phyloP scores from a whole-genome alignment of 441 rosid species.

The Erodium moschatum region DNA sequence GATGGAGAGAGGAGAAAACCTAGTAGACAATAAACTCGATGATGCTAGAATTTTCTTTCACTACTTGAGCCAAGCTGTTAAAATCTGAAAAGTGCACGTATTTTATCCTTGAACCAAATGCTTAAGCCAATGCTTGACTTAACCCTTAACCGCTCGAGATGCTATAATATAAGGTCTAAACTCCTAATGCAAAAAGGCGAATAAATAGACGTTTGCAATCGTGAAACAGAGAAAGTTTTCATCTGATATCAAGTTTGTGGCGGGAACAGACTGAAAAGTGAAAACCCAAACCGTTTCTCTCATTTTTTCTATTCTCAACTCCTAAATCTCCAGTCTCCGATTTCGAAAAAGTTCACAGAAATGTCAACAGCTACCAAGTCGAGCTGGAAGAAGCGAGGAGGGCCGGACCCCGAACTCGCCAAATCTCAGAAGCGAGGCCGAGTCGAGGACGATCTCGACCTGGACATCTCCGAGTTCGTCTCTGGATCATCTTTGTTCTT shows the following conservation, averaged over 20 bases:
- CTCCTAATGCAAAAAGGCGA: too few species aligned
- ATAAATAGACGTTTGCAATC: background rate
- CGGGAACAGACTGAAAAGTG: conserved; percentile 8
- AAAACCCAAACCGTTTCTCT: background rate
- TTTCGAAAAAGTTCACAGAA: background rate
- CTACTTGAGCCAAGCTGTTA: too few species aligned
- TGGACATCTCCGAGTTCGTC: conserved; percentile 9
- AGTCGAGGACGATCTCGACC: conserved; percentile 3
- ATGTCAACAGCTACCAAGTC: conserved; percentile 1
- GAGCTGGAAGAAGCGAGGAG: conserved; percentile 4
- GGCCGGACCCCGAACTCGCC: background rate
- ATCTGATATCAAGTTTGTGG: background rate
- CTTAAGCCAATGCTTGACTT: too few species aligned
- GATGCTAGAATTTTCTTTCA: too few species aligned
- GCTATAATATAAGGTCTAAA: too few species aligned
- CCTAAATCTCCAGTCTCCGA: background rate
- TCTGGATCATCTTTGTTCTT: background rate
- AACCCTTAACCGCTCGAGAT: too few species aligned
- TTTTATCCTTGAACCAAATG: too few species aligned
- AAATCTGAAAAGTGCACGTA: too few species aligned
- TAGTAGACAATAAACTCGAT: too few species aligned
- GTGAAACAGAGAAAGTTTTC: background rate
- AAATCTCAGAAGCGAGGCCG: conserved; percentile 9
- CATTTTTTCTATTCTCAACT: background rate
- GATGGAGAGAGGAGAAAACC: too few species aligned